Conservation (phyloP, 2,329 filamentous ascomycete genomes). For the Nemania serpens region DNA sequence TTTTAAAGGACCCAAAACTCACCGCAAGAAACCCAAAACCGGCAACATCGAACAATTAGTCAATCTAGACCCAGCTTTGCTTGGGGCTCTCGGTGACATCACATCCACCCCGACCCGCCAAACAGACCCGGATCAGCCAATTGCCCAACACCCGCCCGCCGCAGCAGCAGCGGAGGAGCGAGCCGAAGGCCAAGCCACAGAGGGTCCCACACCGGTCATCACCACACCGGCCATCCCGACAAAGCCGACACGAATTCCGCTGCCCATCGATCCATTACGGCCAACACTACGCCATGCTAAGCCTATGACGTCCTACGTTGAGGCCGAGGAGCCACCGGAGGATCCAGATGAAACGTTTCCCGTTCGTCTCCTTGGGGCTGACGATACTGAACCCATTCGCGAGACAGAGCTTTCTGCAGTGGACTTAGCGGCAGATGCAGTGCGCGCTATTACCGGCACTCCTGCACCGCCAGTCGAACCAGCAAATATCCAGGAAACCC, state of each 20-base stretch:
- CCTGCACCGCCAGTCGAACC: slow-evolving; percentile 16
- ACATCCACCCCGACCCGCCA: slow-evolving; percentile 32
- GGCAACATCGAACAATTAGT: slow-evolving; percentile 45
- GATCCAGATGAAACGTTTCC: slow-evolving; percentile 50
- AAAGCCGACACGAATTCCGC: slow-evolving; percentile 31
- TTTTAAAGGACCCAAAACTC: slow-evolving; percentile 51
- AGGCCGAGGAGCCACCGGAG: slow-evolving; percentile 52
- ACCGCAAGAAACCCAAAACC: slow-evolving; percentile 49
- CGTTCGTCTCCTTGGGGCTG: slow-evolving; percentile 28
- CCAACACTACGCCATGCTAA: slow-evolving; percentile 58
- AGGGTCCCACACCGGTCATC: slow-evolving; percentile 9
- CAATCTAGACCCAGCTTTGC: slow-evolving; percentile 60
- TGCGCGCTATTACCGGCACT: slow-evolving; percentile 39
- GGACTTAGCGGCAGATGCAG: slow-evolving; percentile 47
- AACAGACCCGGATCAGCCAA: slow-evolving; percentile 20
- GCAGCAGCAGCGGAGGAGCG: slow-evolving; percentile 16
- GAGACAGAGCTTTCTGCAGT: slow-evolving; percentile 40
- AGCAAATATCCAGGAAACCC: slow-evolving; percentile 23
- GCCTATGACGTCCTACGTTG: slow-evolving; percentile 56
- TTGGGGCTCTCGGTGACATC: slow-evolving; percentile 40
- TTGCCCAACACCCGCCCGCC: slow-evolving; percentile 21
- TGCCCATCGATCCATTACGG: slow-evolving; percentile 50
- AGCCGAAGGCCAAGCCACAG: slow-evolving; percentile 28
- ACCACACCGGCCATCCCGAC: slow-evolving; percentile 15
- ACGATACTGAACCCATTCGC: slow-evolving; percentile 12